Evolutionary conservation across 176 grass and related monocot species (phyloP).

Genomic region (Leersia perrieri): DNA sequence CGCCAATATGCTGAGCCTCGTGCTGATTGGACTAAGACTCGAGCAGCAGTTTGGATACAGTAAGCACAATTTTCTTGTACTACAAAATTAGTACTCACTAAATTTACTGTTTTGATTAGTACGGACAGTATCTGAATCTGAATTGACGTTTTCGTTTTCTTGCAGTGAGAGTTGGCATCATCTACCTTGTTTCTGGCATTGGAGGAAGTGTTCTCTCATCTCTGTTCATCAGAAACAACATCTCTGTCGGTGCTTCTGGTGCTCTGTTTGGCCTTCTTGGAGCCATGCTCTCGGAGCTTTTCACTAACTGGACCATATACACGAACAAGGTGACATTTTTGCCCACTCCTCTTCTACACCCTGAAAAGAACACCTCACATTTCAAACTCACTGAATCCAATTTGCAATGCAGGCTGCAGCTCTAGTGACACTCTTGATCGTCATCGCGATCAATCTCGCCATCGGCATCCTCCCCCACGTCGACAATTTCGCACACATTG

Average conservation of each 20-base stretch:
- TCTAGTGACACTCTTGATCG: conserved; percentile 64
- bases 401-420: conserved; percentile 52
- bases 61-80: background rate
- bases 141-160: background rate
- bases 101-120: background rate
- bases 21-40: conserved; percentile 84
- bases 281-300: conserved; percentile 90
- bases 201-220: conserved; percentile 81
- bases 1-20: conserved; percentile 91
- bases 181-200: conserved; percentile 83
- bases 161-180: conserved; percentile 63
- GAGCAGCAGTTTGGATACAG: conserved; percentile 89
- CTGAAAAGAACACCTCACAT: background rate
- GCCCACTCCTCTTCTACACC: background rate
- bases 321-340: conserved; percentile 66
- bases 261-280: conserved; percentile 92
- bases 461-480: conserved; percentile 88
- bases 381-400: background rate
- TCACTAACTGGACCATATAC: conserved; percentile 98
- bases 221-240: conserved; percentile 82
- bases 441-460: conserved; percentile 73
- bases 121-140: conserved; percentile 6
- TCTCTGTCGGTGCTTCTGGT: conserved; percentile 87
- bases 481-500: conserved; percentile 92
- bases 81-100: background rate